Percentiles rank a stretch among this genome's conserved stretches.
phyloP scores from a whole-genome alignment of 1,284 basidiomycete genomes.

The Melampsora abietis-canadensis region DNA sequence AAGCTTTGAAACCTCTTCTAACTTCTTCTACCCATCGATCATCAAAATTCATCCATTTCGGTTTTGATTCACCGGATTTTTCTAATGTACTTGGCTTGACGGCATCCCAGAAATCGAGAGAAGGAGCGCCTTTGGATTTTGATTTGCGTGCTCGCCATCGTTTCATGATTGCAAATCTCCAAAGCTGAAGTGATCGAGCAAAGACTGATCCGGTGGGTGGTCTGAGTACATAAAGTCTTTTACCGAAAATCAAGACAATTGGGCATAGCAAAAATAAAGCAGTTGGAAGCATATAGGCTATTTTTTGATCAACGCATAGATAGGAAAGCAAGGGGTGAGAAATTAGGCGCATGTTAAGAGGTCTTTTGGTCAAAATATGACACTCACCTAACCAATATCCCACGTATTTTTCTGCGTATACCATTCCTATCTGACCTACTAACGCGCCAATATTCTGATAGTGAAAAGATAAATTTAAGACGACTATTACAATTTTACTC shows the following conservation, averaged over 20 bases:
- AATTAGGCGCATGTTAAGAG: background rate
- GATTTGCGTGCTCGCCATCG: slow-evolving; percentile 50
- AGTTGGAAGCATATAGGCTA: slow-evolving; percentile 53
- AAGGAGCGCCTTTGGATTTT: slow-evolving; percentile 53
- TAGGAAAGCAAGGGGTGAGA: background rate
- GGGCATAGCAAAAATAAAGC: slow-evolving; percentile 58
- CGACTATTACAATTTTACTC: slow-evolving; percentile 17
- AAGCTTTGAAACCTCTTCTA: slow-evolving; percentile 75
- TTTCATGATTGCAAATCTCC: slow-evolving; percentile 51
- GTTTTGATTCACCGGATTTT: slow-evolving; percentile 53
- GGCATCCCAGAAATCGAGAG: slow-evolving; percentile 71
- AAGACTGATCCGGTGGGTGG: slow-evolving; percentile 78
- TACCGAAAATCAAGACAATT: slow-evolving; percentile 65
- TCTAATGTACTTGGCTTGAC: slow-evolving; percentile 66
- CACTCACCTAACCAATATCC: slow-evolving; percentile 54
- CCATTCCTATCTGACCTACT: slow-evolving; percentile 56
- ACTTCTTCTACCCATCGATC: slow-evolving; percentile 80
- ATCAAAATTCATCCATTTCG: slow-evolving; percentile 59
- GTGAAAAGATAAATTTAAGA: slow-evolving; percentile 54
- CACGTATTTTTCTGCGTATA: slow-evolving; percentile 53
- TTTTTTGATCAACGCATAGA: background rate
- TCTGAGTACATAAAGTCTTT: slow-evolving; percentile 64
- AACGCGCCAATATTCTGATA: slow-evolving; percentile 73
- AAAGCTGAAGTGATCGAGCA: slow-evolving; percentile 56
- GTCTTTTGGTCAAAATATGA: background rate